These are phyloP conservation scores for Coriaria nepalensis DNA, from an alignment of 306 rosid species.

Conservation along the genomic window DNA sequence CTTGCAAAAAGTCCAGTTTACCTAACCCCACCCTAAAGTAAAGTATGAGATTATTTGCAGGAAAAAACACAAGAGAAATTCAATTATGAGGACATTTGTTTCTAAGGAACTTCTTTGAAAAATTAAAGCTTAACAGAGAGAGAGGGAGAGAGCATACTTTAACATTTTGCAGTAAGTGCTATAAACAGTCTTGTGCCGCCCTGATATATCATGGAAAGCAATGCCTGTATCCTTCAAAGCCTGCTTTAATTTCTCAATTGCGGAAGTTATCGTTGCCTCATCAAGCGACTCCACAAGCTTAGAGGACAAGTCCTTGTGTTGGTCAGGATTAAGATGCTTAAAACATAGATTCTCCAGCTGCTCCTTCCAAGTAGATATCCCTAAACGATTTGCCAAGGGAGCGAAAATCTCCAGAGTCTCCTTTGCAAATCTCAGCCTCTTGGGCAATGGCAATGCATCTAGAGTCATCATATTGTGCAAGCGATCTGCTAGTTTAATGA, in stretches of 20 bases:
- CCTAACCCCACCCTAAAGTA: too few species aligned
- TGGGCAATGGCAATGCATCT: slow-evolving; percentile 60
- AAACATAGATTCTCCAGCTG: slow-evolving; percentile 75
- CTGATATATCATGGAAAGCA: slow-evolving; percentile 67
- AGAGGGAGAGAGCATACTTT: too few species aligned
- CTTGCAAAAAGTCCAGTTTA: too few species aligned
- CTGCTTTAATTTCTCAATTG: slow-evolving; percentile 42
- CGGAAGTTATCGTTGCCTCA: slow-evolving; percentile 64
- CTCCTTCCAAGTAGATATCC: slow-evolving; percentile 88
- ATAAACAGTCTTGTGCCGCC: slow-evolving; percentile 83
- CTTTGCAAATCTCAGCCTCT: slow-evolving; percentile 86
- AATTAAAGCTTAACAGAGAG: too few species aligned
- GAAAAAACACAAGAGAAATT: too few species aligned
- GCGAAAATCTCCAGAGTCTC: slow-evolving; percentile 91
- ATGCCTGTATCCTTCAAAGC: slow-evolving; percentile 56
- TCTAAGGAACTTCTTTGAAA: too few species aligned
- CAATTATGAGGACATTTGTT: too few species aligned
- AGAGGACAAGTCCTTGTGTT: slow-evolving; percentile 54
- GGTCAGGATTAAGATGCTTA: slow-evolving; percentile 66
- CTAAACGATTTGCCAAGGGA: slow-evolving; percentile 89
- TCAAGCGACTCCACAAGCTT: slow-evolving; percentile 67
- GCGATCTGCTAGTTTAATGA: slow-evolving; percentile 84
- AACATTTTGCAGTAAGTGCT: slow-evolving; percentile 63
- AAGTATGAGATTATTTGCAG: too few species aligned
- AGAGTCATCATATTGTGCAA: slow-evolving; percentile 90